Evolutionary conservation across 768 basidiomycete species (phyloP).

Genomic region (Hygrocybe coccinea): DNA sequence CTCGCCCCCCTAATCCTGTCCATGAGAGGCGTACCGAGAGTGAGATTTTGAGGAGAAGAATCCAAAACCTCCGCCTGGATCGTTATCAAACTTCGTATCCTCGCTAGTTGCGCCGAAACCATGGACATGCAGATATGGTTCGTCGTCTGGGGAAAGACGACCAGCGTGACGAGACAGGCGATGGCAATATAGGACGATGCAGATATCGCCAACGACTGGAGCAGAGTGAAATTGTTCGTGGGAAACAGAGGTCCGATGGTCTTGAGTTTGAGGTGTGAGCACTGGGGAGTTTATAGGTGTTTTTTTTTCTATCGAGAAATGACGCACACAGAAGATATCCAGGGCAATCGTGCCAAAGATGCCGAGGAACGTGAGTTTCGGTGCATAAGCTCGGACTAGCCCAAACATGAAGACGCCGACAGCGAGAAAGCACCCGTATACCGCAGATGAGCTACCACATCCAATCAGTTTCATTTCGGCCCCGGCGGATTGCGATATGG

Average conservation of each 20-base stretch:
- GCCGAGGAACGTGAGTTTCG: slow-evolving; percentile 38
- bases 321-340: slow-evolving; percentile 33
- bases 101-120: neutral
- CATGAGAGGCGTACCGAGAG: slow-evolving; percentile 16
- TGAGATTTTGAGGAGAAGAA: slow-evolving; percentile 17
- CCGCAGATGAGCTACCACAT: slow-evolving; percentile 34
- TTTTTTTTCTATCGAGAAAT: too few species aligned
- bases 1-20: slow-evolving; percentile 18
- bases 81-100: neutral
- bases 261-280: neutral
- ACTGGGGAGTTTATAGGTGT: neutral
- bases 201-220: slow-evolving; percentile 39
- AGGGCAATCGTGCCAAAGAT: slow-evolving; percentile 43
- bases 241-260: slow-evolving; percentile 31
- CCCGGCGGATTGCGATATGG: too few species aligned
- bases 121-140: slow-evolving; percentile 26
- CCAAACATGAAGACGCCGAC: slow-evolving; percentile 40
- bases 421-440: slow-evolving; percentile 43
- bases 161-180: slow-evolving; percentile 33
- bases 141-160: slow-evolving; percentile 43
- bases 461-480: neutral
- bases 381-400: slow-evolving; percentile 33
- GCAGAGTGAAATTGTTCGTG: slow-evolving; percentile 36
- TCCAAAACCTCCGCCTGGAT: slow-evolving; percentile 19
- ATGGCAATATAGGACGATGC: slow-evolving; percentile 38